Evolutionary conservation across 768 basidiomycete genomes (phyloP).

Genomic region (Pleurotus giganteus): DNA sequence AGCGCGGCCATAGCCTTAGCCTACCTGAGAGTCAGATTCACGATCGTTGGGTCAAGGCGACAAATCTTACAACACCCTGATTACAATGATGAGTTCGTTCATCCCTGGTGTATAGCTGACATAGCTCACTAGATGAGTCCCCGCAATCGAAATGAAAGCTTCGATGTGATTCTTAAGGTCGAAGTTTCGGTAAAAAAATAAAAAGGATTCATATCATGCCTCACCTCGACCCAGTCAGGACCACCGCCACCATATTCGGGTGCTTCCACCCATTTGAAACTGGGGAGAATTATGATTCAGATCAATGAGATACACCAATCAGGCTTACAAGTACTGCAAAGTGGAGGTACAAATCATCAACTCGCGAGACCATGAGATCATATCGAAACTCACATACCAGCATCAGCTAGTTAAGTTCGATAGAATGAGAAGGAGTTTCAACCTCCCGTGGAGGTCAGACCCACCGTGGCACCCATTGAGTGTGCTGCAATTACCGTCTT

Average conservation of each 20-base stretch:
- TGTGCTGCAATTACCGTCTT: slow-evolving; percentile 85
- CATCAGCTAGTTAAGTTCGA: not conserved
- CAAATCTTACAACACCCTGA: slow-evolving; percentile 68
- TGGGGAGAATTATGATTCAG: slow-evolving; percentile 23
- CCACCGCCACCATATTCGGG: slow-evolving; percentile 80
- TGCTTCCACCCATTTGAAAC: slow-evolving; percentile 97
- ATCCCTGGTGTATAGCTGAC: not conserved
- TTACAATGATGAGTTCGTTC: slow-evolving; percentile 3
- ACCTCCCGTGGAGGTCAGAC: slow-evolving; percentile 19
- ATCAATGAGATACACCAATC: slow-evolving; percentile 9
- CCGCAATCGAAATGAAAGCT: slow-evolving; percentile 79
- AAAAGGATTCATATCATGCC: slow-evolving; percentile 8
- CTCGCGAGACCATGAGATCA: slow-evolving; percentile 3
- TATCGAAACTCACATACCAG: slow-evolving; percentile 2
- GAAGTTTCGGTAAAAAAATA: not conserved
- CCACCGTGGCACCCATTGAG: slow-evolving; percentile 82
- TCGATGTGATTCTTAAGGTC: slow-evolving; percentile 74
- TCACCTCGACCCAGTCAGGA: slow-evolving; percentile 86
- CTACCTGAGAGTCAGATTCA: slow-evolving; percentile 31
- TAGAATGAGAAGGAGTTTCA: not conserved
- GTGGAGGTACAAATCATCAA: slow-evolving; percentile 10
- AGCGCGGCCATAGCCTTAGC: slow-evolving; percentile 95
- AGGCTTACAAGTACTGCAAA: slow-evolving; percentile 84
- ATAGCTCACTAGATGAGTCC: slow-evolving; percentile 73
- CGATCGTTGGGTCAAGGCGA: not conserved